Percentiles rank a stretch among this genome's conserved stretches.
Evolutionary conservation across 768 basidiomycete species (phyloP).

Genomic region (Trametes cingulata): DNA sequence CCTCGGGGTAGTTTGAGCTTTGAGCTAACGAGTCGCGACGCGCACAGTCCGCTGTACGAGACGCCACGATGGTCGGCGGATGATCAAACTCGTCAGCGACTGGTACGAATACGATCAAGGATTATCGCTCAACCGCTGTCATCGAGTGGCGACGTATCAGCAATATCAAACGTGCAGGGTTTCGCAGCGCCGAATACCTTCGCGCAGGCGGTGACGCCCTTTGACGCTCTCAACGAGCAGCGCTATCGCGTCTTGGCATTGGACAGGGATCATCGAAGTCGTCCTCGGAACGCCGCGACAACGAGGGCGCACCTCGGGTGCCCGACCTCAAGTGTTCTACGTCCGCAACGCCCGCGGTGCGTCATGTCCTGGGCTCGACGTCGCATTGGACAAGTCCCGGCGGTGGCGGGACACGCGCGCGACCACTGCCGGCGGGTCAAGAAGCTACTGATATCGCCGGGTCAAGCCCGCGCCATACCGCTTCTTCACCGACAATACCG

Average conservation of each 20-base stretch:
- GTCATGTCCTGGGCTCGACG: background rate
- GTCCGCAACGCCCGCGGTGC: conserved; percentile 2
- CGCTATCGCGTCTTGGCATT: background rate
- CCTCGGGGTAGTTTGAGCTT: no score
- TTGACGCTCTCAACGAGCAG: background rate
- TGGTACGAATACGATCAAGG: background rate
- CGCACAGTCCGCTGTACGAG: background rate
- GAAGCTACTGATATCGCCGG: background rate
- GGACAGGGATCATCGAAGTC: background rate
- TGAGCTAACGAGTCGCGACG: background rate
- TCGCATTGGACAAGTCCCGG: background rate
- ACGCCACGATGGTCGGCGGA: background rate
- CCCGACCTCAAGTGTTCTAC: background rate
- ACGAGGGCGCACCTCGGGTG: background rate
- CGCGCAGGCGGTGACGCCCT: background rate
- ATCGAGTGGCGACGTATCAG: conserved; percentile 1
- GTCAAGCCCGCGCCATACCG: background rate
- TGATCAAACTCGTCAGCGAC: background rate
- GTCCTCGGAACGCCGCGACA: background rate
- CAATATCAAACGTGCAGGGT: background rate
- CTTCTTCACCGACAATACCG: background rate
- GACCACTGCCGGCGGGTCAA: background rate
- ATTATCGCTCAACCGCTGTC: background rate
- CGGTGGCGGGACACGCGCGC: background rate
- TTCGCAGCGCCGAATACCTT: conserved; percentile 1